Percentiles rank a stretch among this genome's conserved stretches.
Conservation (phyloP, 1,139 yeast species). For the Pneumocystis oryctolagi region DNA sequence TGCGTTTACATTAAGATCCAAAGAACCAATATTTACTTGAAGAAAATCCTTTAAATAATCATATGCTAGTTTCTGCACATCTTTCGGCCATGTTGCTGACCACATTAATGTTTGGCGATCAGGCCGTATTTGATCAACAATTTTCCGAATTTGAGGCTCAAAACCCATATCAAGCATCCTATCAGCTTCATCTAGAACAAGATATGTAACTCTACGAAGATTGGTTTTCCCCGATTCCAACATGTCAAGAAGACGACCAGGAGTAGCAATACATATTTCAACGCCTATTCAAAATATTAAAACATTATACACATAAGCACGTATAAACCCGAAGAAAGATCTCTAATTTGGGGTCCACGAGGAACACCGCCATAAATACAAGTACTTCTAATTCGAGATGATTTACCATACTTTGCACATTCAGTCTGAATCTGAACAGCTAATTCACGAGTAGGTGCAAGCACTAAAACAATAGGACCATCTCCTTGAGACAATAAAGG, state of each 20-base stretch:
- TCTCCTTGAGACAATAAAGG: slow-evolving; percentile 85
- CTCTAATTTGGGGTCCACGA: slow-evolving; percentile 92
- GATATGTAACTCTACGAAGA: slow-evolving; percentile 87
- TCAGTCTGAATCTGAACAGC: slow-evolving; percentile 95
- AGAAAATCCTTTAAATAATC: slow-evolving; percentile 87
- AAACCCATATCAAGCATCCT: slow-evolving; percentile 90
- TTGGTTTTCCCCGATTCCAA: slow-evolving; percentile 89
- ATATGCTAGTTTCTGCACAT: slow-evolving; percentile 79
- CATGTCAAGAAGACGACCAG: slow-evolving; percentile 97
- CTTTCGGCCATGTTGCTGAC: slow-evolving; percentile 99
- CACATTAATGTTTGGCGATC: slow-evolving; percentile 98
- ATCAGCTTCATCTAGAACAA: slow-evolving; percentile 86
- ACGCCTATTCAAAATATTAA: slow-evolving; percentile 24
- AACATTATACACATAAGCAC: not conserved
- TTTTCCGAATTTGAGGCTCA: slow-evolving; percentile 91
- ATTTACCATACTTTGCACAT: slow-evolving; percentile 83
- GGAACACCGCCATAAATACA: slow-evolving; percentile 99
- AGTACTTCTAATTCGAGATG: slow-evolving; percentile 88
- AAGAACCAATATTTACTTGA: slow-evolving; percentile 91
- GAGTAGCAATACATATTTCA: slow-evolving; percentile 89
- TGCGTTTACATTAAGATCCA: slow-evolving; percentile 92
- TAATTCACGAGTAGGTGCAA: slow-evolving; percentile 97
- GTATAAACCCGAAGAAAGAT: slow-evolving; percentile 62
- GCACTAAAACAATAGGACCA: slow-evolving; percentile 89
- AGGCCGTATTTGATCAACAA: slow-evolving; percentile 88